Conservation (phyloP, 345 rosid species). For the Citrus medica region DNA sequence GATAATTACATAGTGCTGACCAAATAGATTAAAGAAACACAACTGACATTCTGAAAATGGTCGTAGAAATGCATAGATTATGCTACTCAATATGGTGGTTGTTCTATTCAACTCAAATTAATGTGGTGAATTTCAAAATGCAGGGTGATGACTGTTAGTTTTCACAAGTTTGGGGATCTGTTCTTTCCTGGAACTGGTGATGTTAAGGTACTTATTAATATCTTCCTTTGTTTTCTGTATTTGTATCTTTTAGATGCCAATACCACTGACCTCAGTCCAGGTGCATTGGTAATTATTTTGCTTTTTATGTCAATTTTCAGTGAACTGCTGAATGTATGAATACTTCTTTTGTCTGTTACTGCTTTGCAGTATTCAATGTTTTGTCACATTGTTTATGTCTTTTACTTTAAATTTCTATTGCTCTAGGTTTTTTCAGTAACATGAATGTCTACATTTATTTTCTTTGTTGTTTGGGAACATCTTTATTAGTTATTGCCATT, state of each 20-base stretch:
- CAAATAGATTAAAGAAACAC: neutral
- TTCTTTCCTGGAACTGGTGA: constrained; percentile 99
- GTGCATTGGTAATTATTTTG: neutral
- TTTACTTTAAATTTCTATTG: neutral
- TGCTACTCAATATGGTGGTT: neutral
- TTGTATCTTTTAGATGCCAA: neutral
- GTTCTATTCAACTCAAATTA: constrained; percentile 12
- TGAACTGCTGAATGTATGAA: neutral
- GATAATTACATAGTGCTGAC: neutral
- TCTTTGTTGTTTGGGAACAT: neutral
- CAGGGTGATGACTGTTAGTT: constrained; percentile 99
- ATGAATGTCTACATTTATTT: neutral
- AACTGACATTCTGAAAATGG: neutral
- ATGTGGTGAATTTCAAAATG: constrained; percentile 17
- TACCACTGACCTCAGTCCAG: neutral
- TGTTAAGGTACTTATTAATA: constrained; percentile 63
- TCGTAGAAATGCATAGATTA: neutral
- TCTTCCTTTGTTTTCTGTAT: neutral
- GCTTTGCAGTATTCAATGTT: neutral
- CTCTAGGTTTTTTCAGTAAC: neutral
- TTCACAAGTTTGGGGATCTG: constrained; percentile 92
- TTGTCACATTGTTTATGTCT: neutral
- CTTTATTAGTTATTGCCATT: constrained; percentile 6
- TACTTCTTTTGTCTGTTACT: neutral
- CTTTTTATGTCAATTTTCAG: neutral